Evolutionary conservation across 108 stramenopile genomes (phyloP).

Genomic region (Cyclotella baltica): DNA sequence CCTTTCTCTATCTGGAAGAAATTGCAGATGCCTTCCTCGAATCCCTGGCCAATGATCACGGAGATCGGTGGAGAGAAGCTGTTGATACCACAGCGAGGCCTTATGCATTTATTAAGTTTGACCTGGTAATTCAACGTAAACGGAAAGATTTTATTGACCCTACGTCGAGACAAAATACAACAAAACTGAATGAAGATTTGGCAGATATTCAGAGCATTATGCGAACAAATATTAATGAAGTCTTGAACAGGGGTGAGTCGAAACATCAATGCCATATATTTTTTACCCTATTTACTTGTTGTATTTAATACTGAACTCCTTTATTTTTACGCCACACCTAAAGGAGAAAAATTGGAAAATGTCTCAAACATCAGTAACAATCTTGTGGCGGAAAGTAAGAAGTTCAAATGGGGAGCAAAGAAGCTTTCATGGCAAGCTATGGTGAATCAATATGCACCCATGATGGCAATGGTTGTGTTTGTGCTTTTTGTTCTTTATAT

Average conservation of each 20-base stretch:
- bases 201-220: conserved; percentile 97
- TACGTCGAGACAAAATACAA: conserved; percentile 74
- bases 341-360: conserved; percentile 86
- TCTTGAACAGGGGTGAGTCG: conserved; percentile 77
- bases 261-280: background rate
- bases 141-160: conserved; percentile 94
- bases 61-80: conserved; percentile 64
- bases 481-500: conserved; percentile 81
- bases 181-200: conserved; percentile 95
- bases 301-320: background rate
- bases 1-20: conserved; percentile 97
- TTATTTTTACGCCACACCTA: background rate
- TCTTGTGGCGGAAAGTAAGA: conserved; percentile 79
- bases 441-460: conserved; percentile 88
- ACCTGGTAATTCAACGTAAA: conserved; percentile 93
- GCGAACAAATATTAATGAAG: conserved; percentile 93
- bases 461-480: conserved; percentile 64
- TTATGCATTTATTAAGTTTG: conserved; percentile 94
- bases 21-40: conserved; percentile 83
- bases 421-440: conserved; percentile 85
- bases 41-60: conserved; percentile 83
- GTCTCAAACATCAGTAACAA: conserved; percentile 77
- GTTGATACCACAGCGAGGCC: conserved; percentile 90
- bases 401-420: conserved; percentile 94
- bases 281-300: background rate